Evolutionary conservation across 495 filamentous ascomycete species (phyloP), one percentile per base, ranked within the genome.

Genomic region (Chlorociboria aeruginascens): DNA sequence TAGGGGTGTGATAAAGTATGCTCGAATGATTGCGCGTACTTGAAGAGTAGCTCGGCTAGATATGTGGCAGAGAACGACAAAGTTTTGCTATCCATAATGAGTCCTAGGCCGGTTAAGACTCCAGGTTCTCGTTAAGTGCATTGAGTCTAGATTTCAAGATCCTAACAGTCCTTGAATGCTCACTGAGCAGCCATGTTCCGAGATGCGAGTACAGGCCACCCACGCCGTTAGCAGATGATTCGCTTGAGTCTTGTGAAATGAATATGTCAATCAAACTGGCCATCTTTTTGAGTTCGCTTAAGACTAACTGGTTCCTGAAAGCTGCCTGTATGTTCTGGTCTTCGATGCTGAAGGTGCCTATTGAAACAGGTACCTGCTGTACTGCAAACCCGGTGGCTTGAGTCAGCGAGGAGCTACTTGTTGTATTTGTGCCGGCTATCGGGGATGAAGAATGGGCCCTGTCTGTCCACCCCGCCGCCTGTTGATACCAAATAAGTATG

Each of bases 401-500:
- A 45, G 41, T 44, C 43, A 55, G 40, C 14, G 52, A 41, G 20
- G 48, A 42, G 30, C 48, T 39, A 29, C 43, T 47, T 40, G 39
- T 14, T 36, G 29, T 52, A 20, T 41, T 16, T 36, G 25, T 42
- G 38, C 25, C 43, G 43, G 50, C 51, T 38, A 30, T 25, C 20
- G 53, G 42, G n/a, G 46, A 32, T 20, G 43, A 32, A 13, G 47
- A 43, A 46, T 25, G 16, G 35, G 43, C 35, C 33, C 39, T 48
- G 8, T 32, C 37, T 25, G 44, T 52, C 44, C 52, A 50, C 17
- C 60, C 50, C 48, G 61, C 57, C 6, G 55, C 58, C 51, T 64
- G 62, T 32, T 56, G 56, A 30, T 64, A 66, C 58, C 58, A 64
- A 3, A 57, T 55, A 25, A 66, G 48, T 14, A 66, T 51, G 6